These are phyloP conservation scores for Suhomyces panamericanus DNA, from an alignment of 1,139 yeast genomes.

Conservation along the genomic window DNA sequence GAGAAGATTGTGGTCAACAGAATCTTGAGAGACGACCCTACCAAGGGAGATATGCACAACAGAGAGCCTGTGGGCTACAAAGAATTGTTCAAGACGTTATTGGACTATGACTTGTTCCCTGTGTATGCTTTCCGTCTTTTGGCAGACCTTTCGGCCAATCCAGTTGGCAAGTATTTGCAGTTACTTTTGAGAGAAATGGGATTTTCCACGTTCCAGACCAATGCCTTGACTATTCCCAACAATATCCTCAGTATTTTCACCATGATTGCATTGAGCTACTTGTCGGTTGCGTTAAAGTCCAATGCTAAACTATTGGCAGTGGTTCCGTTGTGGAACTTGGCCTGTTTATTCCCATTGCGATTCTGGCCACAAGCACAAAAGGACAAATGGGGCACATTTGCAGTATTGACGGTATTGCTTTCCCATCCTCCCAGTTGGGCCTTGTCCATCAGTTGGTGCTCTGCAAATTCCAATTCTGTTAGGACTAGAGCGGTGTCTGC, in stretches of 20 bases:
- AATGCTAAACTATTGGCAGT: constrained; percentile 14
- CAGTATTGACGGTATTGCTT: constrained; percentile 18
- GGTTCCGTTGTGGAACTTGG: constrained; percentile 16
- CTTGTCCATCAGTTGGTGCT: constrained; percentile 20
- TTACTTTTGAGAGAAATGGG: constrained; percentile 20
- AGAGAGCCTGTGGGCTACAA: constrained; percentile 28
- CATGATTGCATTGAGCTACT: constrained; percentile 16
- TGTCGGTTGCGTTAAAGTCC: constrained; percentile 16
- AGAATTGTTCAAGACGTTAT: constrained; percentile 22
- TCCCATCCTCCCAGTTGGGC: constrained; percentile 18
- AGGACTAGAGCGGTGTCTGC: constrained; percentile 21
- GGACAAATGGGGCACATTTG: constrained; percentile 23
- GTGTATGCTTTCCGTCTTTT: constrained; percentile 22
- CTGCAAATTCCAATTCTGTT: constrained; percentile 20
- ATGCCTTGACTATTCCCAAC: constrained; percentile 23
- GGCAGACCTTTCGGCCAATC: constrained; percentile 17
- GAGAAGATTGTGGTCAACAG: constrained; percentile 34
- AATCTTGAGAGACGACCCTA: constrained; percentile 34
- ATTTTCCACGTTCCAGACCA: constrained; percentile 21
- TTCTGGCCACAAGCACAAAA: constrained; percentile 21
- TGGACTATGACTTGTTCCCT: constrained; percentile 28
- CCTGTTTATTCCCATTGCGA: constrained; percentile 18
- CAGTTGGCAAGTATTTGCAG: constrained; percentile 18
- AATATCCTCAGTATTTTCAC: constrained; percentile 17
- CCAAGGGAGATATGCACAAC: constrained; percentile 37